Conservation (phyloP, 345 rosid species). For the Syzygium oleosum region DNA sequence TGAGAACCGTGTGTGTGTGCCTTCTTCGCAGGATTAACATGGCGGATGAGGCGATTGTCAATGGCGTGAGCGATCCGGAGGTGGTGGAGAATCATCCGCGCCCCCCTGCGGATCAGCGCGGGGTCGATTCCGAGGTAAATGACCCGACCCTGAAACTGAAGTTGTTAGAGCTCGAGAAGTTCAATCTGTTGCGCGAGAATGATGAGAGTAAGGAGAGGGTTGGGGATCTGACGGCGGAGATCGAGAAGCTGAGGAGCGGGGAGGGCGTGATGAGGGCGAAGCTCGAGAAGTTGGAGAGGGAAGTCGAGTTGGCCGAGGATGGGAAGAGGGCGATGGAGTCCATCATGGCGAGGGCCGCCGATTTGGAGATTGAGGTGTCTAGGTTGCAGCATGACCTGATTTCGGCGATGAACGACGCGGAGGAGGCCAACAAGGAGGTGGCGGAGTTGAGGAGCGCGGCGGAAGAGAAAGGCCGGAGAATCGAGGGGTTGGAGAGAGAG, state of each 20-base stretch:
- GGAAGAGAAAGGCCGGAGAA: conserved; percentile 30
- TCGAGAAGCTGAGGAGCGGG: conserved; percentile 26
- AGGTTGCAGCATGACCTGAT: conserved; percentile 62
- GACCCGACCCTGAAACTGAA: conserved; percentile 27
- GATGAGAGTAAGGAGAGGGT: conserved; percentile 24
- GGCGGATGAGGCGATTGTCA: conserved; percentile 3
- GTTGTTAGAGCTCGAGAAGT: conserved; percentile 41
- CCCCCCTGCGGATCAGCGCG: conserved; percentile 1
- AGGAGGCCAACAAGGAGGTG: conserved; percentile 36
- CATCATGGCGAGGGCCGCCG: conserved; percentile 40
- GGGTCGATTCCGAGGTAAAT: conserved; percentile 9
- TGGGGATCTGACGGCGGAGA: conserved; percentile 17
- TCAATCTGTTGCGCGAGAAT: conserved; percentile 27
- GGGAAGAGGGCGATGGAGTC: conserved; percentile 39
- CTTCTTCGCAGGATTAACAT: not conserved
- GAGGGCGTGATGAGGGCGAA: conserved; percentile 31
- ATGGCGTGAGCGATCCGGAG: conserved; percentile 17
- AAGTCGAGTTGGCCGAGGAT: conserved; percentile 43
- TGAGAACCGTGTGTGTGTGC: not conserved
- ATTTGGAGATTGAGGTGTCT: conserved; percentile 51
- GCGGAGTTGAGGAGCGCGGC: conserved; percentile 28
- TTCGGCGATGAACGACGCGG: conserved; percentile 32
- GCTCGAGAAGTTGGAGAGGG: conserved; percentile 30
- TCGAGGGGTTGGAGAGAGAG: conserved; percentile 37
- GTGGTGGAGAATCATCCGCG: conserved; percentile 17